Percentiles rank a stretch among this genome's conserved stretches.
Evolutionary conservation across 164 flowering plant species (phyloP).

Genomic region (Sextonia rubra): DNA sequence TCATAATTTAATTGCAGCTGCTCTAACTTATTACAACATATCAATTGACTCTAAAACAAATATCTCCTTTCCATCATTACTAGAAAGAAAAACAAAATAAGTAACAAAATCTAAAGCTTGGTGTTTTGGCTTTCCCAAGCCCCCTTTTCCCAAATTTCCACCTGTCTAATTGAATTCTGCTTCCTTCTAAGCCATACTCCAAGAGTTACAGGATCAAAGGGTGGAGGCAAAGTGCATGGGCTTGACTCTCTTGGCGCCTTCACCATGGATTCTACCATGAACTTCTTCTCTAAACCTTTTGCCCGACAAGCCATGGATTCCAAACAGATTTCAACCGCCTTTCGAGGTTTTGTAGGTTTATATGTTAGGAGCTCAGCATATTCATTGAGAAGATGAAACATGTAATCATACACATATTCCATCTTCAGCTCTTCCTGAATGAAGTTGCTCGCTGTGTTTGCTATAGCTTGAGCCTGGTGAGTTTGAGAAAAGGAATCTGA

Average conservation of each 20-base stretch:
- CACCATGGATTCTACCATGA: slow-evolving; percentile 48
- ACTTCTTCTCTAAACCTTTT: slow-evolving; percentile 24
- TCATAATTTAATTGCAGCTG: neutral
- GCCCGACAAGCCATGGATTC: slow-evolving; percentile 48
- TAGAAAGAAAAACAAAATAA: neutral
- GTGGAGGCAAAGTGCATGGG: slow-evolving; percentile 48
- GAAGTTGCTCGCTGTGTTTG: slow-evolving; percentile 40
- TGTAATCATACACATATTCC: slow-evolving; percentile 60
- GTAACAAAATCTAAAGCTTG: neutral
- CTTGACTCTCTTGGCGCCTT: slow-evolving; percentile 27
- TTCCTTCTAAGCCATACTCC: slow-evolving; percentile 19
- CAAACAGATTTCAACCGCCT: slow-evolving; percentile 34
- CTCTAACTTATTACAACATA: neutral
- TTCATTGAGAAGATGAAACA: slow-evolving; percentile 52
- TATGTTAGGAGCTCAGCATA: slow-evolving; percentile 50
- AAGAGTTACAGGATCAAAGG: slow-evolving; percentile 27
- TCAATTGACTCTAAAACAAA: neutral
- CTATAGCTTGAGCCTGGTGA: slow-evolving; percentile 47
- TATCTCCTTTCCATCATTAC: neutral
- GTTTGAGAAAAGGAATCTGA: neutral
- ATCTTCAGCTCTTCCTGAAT: slow-evolving; percentile 45
- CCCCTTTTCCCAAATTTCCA: slow-evolving; percentile 37
- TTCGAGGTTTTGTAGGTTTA: slow-evolving; percentile 36
- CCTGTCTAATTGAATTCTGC: slow-evolving; percentile 24
- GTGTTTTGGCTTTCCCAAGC: slow-evolving; percentile 17